These are phyloP conservation scores for Lablab purpureus DNA, from an alignment of 306 rosid genomes.

Conservation along the genomic window DNA sequence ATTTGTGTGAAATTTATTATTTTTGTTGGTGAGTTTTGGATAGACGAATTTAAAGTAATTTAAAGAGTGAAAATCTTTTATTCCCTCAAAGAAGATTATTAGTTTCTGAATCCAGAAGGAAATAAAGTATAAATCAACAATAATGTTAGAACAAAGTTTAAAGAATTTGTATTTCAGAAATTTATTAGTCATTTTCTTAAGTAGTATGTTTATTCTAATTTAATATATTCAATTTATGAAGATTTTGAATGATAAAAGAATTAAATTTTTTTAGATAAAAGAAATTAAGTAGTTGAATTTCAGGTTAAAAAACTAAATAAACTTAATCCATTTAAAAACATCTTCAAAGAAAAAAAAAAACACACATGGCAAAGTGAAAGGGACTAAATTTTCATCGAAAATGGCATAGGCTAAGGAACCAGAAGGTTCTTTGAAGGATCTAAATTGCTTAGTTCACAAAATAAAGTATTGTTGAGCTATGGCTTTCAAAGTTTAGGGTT, in stretches of 20 bases:
- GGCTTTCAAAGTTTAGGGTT: constrained; percentile 75
- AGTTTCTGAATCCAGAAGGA: no score
- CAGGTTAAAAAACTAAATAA: no score
- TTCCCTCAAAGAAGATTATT: no score
- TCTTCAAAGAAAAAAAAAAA: no score
- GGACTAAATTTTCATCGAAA: background rate
- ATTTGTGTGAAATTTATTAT: background rate
- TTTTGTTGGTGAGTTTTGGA: background rate
- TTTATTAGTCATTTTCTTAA: no score
- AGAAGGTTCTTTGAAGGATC: constrained; percentile 29
- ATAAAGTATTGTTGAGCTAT: constrained; percentile 67
- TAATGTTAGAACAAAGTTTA: no score
- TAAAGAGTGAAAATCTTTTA: background rate
- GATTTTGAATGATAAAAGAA: background rate
- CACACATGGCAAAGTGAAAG: background rate
- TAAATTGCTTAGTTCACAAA: constrained; percentile 63
- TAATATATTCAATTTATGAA: background rate
- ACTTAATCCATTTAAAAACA: background rate
- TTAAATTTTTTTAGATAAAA: no score
- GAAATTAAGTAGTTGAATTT: no score
- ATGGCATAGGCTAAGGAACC: constrained; percentile 29
- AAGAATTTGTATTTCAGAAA: no score
- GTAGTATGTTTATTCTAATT: background rate
- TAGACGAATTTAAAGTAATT: background rate
- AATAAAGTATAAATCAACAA: no score